Conservation (phyloP, 306 rosid genomes). For the Castanea sativa region DNA sequence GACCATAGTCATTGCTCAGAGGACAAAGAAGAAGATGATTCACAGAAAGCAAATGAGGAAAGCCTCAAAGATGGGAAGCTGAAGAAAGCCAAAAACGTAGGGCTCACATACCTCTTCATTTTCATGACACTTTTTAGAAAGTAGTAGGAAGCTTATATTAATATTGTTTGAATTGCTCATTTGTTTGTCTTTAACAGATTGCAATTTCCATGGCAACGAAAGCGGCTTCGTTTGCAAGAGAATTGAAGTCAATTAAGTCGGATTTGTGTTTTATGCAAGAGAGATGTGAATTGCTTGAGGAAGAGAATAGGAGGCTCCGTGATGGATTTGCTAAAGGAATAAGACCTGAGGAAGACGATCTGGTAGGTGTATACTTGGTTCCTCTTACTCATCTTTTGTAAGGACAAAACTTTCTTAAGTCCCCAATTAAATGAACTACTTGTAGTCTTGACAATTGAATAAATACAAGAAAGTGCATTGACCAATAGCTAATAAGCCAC, state of each 20-base stretch:
- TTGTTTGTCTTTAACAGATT: constrained; percentile 41
- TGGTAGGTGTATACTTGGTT: constrained; percentile 41
- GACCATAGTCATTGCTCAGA: constrained; percentile 51
- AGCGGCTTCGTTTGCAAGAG: constrained; percentile 79
- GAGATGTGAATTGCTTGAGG: constrained; percentile 68
- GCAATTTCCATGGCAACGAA: constrained; percentile 87
- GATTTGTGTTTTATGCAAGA: constrained; percentile 82
- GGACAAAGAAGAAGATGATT: constrained; percentile 42
- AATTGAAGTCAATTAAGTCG: constrained; percentile 67
- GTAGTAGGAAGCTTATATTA: neutral
- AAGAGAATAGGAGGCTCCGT: constrained; percentile 79
- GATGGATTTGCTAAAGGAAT: constrained; percentile 68
- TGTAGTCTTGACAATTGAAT: no score
- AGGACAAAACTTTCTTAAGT: no score
- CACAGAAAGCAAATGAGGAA: constrained; percentile 34
- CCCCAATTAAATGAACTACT: no score
- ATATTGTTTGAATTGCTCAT: constrained; percentile 3
- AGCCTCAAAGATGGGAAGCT: constrained; percentile 46
- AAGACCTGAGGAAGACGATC: constrained; percentile 91
- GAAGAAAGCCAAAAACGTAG: constrained; percentile 80
- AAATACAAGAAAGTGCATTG: no score
- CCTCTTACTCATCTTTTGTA: neutral
- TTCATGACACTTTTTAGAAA: neutral
- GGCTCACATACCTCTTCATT: constrained; percentile 13
- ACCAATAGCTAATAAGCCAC: no score